Evolutionary conservation across 768 basidiomycete species (phyloP).

Genomic region (Suillus tomentosus): DNA sequence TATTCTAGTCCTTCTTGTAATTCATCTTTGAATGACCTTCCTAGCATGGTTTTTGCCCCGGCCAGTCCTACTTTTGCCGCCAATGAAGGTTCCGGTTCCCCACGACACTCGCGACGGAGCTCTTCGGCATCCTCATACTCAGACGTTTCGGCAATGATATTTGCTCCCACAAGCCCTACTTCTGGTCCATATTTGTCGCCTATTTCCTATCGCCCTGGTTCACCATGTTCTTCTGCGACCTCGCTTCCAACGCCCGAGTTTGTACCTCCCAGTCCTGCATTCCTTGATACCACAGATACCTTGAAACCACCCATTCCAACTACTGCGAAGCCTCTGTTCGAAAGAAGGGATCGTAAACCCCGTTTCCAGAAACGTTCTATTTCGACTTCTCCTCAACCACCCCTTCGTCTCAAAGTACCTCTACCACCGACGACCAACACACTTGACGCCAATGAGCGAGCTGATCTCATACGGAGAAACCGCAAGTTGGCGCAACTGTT

Average conservation of each 20-base stretch:
- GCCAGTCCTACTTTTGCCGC: conserved; percentile 25
- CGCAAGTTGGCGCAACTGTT: conserved; percentile 84
- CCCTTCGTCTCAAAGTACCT: conserved; percentile 17
- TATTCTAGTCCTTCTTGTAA: conserved; percentile 20
- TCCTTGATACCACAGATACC: not conserved
- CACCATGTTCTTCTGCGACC: conserved; percentile 30
- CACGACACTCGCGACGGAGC: conserved; percentile 13
- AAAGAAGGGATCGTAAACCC: conserved; percentile 31
- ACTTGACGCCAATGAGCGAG: conserved; percentile 63
- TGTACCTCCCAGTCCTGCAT: conserved; percentile 23
- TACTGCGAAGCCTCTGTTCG: conserved; percentile 48
- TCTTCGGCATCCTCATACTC: conserved; percentile 19
- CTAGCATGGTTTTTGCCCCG: conserved; percentile 35
- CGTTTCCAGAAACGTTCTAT: conserved; percentile 29
- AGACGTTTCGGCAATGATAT: conserved; percentile 31
- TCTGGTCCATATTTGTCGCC: conserved; percentile 16
- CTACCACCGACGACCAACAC: conserved; percentile 70
- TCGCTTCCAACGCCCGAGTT: conserved; percentile 34
- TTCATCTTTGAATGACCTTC: conserved; percentile 27
- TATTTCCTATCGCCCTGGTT: conserved; percentile 19
- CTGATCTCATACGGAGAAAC: conserved; percentile 69
- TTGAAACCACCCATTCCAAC: conserved; percentile 48
- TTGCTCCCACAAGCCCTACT: conserved; percentile 31
- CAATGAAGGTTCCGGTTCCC: conserved; percentile 13
- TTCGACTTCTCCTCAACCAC: conserved; percentile 31